These are phyloP conservation scores for Ceratobasidium sp. DNA, from an alignment of 1,284 basidiomycete species.

Conservation along the genomic window DNA sequence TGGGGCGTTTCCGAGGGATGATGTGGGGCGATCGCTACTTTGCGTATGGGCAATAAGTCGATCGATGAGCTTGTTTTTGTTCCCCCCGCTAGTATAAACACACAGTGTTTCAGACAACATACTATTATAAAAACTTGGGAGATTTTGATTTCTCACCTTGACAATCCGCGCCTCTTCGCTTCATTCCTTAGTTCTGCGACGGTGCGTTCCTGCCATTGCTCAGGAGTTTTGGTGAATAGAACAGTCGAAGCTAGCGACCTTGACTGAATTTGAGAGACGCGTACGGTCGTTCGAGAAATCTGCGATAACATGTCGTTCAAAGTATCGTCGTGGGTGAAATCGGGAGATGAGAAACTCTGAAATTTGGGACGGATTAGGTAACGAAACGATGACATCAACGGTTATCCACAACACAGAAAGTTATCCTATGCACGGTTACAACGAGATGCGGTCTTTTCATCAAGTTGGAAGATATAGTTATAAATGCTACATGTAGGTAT, in stretches of 20 bases:
- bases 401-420: neutral
- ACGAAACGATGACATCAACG: conserved; percentile 29
- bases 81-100: conserved; percentile 64
- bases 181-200: conserved; percentile 73
- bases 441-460: no score
- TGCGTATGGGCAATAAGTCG: conserved; percentile 69
- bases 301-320: conserved; percentile 5
- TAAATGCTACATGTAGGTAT: conserved; percentile 9
- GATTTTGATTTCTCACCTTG: conserved; percentile 68
- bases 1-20: conserved; percentile 45
- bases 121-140: conserved; percentile 31
- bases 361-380: conserved; percentile 40
- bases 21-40: conserved; percentile 45
- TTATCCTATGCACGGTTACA: neutral
- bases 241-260: conserved; percentile 71
- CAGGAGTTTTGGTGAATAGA: conserved; percentile 67
- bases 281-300: conserved; percentile 10
- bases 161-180: conserved; percentile 73
- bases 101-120: neutral
- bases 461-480: neutral
- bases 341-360: conserved; percentile 4
- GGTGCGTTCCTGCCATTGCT: conserved; percentile 71
- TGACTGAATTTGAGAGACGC: conserved; percentile 8
- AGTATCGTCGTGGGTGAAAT: conserved; percentile 8
- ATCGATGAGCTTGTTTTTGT: conserved; percentile 69